Evolutionary conservation across 106 monocot genomes (phyloP).

Genomic region (Acorus gramineus): DNA sequence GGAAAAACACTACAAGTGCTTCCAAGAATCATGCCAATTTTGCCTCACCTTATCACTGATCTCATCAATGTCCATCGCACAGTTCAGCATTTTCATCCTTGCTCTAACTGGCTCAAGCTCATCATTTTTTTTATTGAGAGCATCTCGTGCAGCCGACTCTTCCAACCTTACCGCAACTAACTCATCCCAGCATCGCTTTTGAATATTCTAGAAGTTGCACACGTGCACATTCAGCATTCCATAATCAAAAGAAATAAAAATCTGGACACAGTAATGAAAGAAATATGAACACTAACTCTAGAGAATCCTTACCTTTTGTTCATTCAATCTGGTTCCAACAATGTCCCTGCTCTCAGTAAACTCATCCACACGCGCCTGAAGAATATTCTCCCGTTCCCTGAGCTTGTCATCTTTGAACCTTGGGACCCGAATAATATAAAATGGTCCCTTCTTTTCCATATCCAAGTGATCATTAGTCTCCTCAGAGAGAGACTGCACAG

Average conservation of each 20-base stretch:
- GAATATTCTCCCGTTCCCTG: conserved; percentile 21
- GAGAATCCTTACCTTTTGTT: conserved; percentile 40
- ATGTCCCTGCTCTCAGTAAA: conserved; percentile 37
- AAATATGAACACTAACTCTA: background rate
- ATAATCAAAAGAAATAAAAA: background rate
- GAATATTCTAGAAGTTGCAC: conserved; percentile 17
- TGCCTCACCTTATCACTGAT: conserved; percentile 46
- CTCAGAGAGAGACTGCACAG: background rate
- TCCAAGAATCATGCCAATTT: background rate
- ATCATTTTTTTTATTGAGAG: conserved; percentile 29
- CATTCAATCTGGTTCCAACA: conserved; percentile 18
- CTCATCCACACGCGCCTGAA: conserved; percentile 26
- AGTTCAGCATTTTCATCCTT: conserved; percentile 32
- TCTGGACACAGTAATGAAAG: background rate
- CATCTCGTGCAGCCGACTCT: conserved; percentile 29
- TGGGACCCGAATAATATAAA: conserved; percentile 39
- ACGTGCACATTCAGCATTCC: background rate
- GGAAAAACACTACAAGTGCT: no score
- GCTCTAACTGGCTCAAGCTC: conserved; percentile 30
- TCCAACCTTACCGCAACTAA: conserved; percentile 31
- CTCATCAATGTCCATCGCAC: conserved; percentile 48
- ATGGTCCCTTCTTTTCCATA: conserved; percentile 10
- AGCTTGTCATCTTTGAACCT: conserved; percentile 24
- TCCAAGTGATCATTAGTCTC: conserved; percentile 1
- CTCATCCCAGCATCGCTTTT: conserved; percentile 11